These are phyloP conservation scores for Hordeum pubiflorum DNA, from an alignment of 202 grass and related monocot genomes.

Conservation along the genomic window DNA sequence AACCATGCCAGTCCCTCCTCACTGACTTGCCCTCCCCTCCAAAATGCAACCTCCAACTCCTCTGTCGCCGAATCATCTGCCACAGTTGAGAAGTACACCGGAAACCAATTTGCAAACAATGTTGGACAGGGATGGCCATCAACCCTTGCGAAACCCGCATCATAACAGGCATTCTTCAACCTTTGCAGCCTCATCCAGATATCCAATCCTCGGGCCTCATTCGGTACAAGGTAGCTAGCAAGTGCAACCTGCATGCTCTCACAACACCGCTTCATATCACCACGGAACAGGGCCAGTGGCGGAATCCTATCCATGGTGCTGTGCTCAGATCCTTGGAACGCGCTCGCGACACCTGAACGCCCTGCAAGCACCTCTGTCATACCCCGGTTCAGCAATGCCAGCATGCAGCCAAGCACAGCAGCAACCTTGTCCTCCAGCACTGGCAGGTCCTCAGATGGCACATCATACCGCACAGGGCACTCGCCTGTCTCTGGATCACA, in stretches of 20 bases:
- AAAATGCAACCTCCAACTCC: conserved; percentile 79
- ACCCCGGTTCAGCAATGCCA: conserved; percentile 65
- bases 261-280: conserved; percentile 90
- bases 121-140: conserved; percentile 75
- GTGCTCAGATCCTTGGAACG: conserved; percentile 40
- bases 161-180: conserved; percentile 79
- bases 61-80: conserved; percentile 48
- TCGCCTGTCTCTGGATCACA: conserved; percentile 92
- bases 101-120: conserved; percentile 89
- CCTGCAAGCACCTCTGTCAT: conserved; percentile 76
- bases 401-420: conserved; percentile 76
- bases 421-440: conserved; percentile 87
- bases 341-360: conserved; percentile 31
- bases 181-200: conserved; percentile 82
- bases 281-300: conserved; percentile 72
- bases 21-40: conserved; percentile 90
- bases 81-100: conserved; percentile 46
- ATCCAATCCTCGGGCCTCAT: conserved; percentile 37
- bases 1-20: conserved; percentile 79
- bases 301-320: conserved; percentile 58
- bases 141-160: conserved; percentile 75
- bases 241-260: conserved; percentile 90
- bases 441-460: conserved; percentile 57
- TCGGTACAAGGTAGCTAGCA: conserved; percentile 45
- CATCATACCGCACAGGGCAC: conserved; percentile 59